Conservation (phyloP, 2,329 filamentous ascomycete genomes). For the Phialocephala sp. region DNA sequence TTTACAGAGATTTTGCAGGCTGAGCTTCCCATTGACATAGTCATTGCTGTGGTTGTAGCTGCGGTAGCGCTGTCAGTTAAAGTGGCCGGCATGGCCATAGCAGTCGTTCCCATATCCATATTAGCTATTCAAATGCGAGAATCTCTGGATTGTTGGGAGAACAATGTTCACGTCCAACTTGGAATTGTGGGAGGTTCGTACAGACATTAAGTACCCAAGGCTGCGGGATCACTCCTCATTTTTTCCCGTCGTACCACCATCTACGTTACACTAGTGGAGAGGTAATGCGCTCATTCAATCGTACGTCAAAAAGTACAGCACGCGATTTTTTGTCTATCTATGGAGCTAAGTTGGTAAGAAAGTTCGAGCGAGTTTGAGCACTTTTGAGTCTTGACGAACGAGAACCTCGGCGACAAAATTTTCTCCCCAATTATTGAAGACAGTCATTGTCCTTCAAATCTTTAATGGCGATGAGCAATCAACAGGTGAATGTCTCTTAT, state of each 20-base stretch:
- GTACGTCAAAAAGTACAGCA: neutral
- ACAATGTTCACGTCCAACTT: neutral
- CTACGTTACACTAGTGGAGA: neutral
- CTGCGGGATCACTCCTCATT: neutral
- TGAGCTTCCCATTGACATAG: constrained; percentile 27
- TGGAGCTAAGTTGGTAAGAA: neutral
- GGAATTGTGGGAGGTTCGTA: neutral
- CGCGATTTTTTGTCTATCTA: neutral
- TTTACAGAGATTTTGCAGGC: constrained; percentile 30
- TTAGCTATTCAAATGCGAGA: neutral
- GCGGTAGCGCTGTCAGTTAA: constrained; percentile 8
- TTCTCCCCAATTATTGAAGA: neutral
- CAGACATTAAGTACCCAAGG: neutral
- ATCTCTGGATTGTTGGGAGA: neutral
- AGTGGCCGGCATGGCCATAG: constrained; percentile 24
- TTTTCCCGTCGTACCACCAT: neutral
- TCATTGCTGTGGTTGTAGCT: constrained; percentile 22
- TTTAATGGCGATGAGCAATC: neutral
- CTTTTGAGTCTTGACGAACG: neutral
- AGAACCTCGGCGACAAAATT: neutral
- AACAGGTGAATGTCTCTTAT: neutral
- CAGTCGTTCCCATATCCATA: constrained; percentile 35
- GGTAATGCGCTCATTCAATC: neutral
- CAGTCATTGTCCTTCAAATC: neutral
- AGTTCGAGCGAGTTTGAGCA: constrained; percentile 3